Evolutionary conservation across 2,329 filamentous ascomycete genomes (phyloP), one percentile per base, ranked within the genome.

Genomic region (Cyphellophora europaea): DNA sequence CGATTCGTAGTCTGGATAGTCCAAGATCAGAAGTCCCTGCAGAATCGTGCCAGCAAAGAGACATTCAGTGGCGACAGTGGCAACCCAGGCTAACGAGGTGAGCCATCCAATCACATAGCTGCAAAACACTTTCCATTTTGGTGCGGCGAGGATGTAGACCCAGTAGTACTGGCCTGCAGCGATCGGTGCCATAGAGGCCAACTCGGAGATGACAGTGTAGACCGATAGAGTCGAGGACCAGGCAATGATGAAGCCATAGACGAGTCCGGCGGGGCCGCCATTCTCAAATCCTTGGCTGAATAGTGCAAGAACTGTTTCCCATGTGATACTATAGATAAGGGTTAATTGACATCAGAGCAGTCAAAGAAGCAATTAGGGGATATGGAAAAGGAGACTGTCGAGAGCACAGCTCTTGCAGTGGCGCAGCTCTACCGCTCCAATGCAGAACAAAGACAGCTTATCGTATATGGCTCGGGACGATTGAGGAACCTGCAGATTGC

Each of bases 161-260:
- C 62, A 66, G 41, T 65, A 62, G 37, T 65, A 65, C 46, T 66
- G 62, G 0, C 62, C 63, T 3, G 58, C 61, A 0, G 63, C 58
- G 21, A 65, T 66, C 0, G 63, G 63, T 5, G 63, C 57, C 57
- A 69, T 62, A 4, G 63, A 67, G 1, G 59, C 63, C 21, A 67
- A 46, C 41, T 70, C 66, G 2, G 59, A 61, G 29, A 69, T 61
- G 11, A 64, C 62, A 0, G 59, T 62, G 42, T 67, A 68, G 3
- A 63, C 57, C 0, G 57, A 65, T 35, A 73, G 45, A 0, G 64
- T 71, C 1, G 62, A 65, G 12, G 55, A 47, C 65, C 66, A 71
- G 12, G 67, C 63, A 30, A 72, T 62, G 19, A 72, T 58, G 51
- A 65, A 73, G 31, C 67, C 66, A 43, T 69, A 72, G 6, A 72